Evolutionary conservation across 345 rosid species (phyloP), one percentile per base, ranked within the genome.

Genomic region (Kernera saxatilis): DNA sequence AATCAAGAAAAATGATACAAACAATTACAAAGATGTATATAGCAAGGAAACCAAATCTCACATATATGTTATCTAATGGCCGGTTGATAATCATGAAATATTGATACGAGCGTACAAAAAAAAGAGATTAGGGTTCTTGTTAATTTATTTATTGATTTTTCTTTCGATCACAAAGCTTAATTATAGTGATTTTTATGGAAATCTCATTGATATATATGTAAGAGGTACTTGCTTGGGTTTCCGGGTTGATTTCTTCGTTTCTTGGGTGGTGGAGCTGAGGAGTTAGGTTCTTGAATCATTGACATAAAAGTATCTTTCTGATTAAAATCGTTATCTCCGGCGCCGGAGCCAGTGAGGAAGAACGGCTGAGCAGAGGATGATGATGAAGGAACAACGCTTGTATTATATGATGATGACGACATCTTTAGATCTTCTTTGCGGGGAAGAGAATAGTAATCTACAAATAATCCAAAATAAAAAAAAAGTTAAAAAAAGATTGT

Each of bases 241-340:
- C 96, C 96, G 9, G 92, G 90, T 64, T 89, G 96, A 66, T 89
- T 87, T 80, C 92, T 84, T 79, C 80, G 85, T 62, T 82, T 89
- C 86, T 85, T 89, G 32, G 71, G 88, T 10, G 86, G 86, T 39
- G 79, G 82, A 70, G 80, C 74, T 23, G 87, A 75, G 29, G 85
- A 67, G 46, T 78, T 68, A 52, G 80, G 49, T 33, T 73, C 59
- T n/a, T 46, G 70, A 81, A 81, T 27, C 85, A 85, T 63, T 78
- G 86, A 25, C 75, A 85, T 52, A 74, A 75, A 60, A 67, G 84
- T 43, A 72, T 79, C 78, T 77, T 77, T 76, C 77, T 67, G 83
- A 78, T 58, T 73, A 44, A 72, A 82, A 50, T 70, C 75, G 64
- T 75, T 76, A 3, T 83, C 82, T 64, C 73, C 78, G 61, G 65